These are phyloP conservation scores for Pichia deserticola DNA, from an alignment of 805 yeast genomes.

Conservation along the genomic window DNA sequence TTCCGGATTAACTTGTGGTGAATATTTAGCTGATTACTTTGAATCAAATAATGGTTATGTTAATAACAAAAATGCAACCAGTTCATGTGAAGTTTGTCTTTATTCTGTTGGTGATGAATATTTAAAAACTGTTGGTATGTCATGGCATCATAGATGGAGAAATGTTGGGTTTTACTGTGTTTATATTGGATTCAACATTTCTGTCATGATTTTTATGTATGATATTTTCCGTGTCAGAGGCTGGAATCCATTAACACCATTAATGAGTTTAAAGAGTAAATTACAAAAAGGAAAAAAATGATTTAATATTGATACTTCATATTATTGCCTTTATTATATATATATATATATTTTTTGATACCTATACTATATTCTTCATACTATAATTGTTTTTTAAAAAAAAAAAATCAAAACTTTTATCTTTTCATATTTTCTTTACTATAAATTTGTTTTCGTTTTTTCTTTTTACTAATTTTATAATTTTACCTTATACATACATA, in stretches of 20 bases:
- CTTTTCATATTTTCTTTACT: no score
- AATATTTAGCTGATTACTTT: slow-evolving; percentile 38
- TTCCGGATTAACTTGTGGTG: slow-evolving; percentile 54
- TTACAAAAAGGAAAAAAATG: neutral
- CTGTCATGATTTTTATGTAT: slow-evolving; percentile 31
- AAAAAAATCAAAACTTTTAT: no score
- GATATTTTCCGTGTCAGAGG: slow-evolving; percentile 28
- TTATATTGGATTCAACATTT: slow-evolving; percentile 45
- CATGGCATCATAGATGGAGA: slow-evolving; percentile 51
- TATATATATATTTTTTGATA: no score
- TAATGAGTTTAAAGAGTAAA: neutral
- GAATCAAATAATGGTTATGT: slow-evolving; percentile 47
- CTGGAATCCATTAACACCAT: slow-evolving; percentile 1
- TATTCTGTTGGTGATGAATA: slow-evolving; percentile 40
- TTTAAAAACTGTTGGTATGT: slow-evolving; percentile 35
- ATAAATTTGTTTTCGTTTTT: no score
- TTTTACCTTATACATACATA: neutral
- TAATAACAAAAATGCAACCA: slow-evolving; percentile 40
- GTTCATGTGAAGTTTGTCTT: slow-evolving; percentile 43
- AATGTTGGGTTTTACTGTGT: slow-evolving; percentile 57
- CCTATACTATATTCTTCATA: no score
- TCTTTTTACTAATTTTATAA: no score
- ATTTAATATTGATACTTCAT: neutral
- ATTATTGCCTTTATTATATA: no score
- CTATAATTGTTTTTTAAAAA: no score